A percentile compares a stretch with the other conserved stretches of the same genome.
These are phyloP conservation scores for Apophysomyces trapeziformis DNA, from an alignment of 371 early-diverging fungal species.

Conservation along the genomic window DNA sequence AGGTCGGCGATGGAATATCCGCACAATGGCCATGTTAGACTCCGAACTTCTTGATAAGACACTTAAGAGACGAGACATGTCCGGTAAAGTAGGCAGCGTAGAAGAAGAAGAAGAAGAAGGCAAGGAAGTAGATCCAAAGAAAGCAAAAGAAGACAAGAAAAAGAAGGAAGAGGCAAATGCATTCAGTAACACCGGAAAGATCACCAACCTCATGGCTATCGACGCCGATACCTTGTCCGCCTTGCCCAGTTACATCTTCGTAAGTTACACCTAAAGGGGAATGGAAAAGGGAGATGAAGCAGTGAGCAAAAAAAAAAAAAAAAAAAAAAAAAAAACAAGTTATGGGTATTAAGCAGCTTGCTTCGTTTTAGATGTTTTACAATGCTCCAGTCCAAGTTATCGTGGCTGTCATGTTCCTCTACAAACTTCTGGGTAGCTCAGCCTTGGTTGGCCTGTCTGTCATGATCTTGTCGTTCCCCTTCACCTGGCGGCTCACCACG, in stretches of 20 bases:
- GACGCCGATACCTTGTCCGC: slow-evolving; percentile 67
- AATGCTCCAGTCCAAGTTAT: slow-evolving; percentile 57
- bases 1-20: slow-evolving; percentile 54
- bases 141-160: slow-evolving; percentile 1
- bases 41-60: slow-evolving; percentile 58
- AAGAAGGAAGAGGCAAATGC: slow-evolving; percentile 22
- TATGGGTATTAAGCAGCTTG: not conserved
- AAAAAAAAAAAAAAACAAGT: not conserved
- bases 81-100: slow-evolving; percentile 35
- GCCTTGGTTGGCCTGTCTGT: slow-evolving; percentile 54
- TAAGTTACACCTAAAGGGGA: slow-evolving; percentile 14
- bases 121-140: slow-evolving; percentile 18
- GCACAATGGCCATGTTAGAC: slow-evolving; percentile 52
- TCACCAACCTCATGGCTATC: slow-evolving; percentile 82
- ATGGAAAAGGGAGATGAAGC: not conserved
- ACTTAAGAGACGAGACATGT: slow-evolving; percentile 52
- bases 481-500: slow-evolving; percentile 55
- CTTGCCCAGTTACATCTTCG: slow-evolving; percentile 46
- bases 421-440: slow-evolving; percentile 52
- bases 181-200: slow-evolving; percentile 64
- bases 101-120: slow-evolving; percentile 23
- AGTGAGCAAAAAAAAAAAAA: not conserved
- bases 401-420: slow-evolving; percentile 53
- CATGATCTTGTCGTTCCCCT: slow-evolving; percentile 62
- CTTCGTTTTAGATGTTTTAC: slow-evolving; percentile 39